These are phyloP conservation scores for Penicillium diatomitis DNA, from an alignment of 495 filamentous ascomycete genomes.

Conservation along the genomic window DNA sequence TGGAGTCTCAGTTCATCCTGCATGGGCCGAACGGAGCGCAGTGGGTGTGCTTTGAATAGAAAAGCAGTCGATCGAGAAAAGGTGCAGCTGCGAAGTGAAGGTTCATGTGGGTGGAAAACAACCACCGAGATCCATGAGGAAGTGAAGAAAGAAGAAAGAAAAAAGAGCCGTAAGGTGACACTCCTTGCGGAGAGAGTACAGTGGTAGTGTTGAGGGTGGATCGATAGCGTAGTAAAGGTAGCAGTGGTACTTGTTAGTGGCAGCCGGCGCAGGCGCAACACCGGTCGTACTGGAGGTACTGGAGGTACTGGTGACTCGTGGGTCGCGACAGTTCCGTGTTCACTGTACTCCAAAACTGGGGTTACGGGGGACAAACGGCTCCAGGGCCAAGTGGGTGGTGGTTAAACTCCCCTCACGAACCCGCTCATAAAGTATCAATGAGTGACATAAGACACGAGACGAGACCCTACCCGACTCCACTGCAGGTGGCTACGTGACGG, in stretches of 20 bases:
- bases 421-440: neutral
- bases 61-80: no score
- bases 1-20: no score
- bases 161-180: conserved; percentile 12
- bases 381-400: no score
- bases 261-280: neutral
- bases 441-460: conserved; percentile 1
- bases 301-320: neutral
- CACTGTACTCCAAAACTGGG: no score
- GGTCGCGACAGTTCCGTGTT: no score
- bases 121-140: no score
- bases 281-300: neutral
- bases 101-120: no score
- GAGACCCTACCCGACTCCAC: conserved; percentile 4
- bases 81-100: no score
- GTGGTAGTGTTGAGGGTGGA: conserved; percentile 21
- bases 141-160: neutral
- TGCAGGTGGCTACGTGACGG: neutral
- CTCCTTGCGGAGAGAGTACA: conserved; percentile 6
- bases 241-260: neutral
- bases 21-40: no score
- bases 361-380: no score
- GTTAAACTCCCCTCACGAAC: no score
- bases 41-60: no score
- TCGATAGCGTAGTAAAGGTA: conserved; percentile 18